Percentiles rank a stretch among this genome's conserved stretches.
These are phyloP conservation scores for Cystobasidium tubakii DNA, from an alignment of 768 basidiomycete genomes.

Conservation along the genomic window DNA sequence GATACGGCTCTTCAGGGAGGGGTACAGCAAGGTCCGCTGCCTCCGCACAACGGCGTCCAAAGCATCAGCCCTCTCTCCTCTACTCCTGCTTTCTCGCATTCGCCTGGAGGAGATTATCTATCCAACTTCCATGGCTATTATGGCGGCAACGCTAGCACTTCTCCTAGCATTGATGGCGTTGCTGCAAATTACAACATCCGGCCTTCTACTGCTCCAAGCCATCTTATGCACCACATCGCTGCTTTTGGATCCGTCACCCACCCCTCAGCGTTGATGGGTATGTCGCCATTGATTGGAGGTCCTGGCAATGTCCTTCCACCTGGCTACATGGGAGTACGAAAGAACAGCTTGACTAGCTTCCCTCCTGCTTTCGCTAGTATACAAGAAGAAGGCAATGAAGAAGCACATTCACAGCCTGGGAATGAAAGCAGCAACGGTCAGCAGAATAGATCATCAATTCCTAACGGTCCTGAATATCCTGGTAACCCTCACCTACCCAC, in stretches of 20 bases:
- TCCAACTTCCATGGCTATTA: background rate
- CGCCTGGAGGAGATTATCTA: background rate
- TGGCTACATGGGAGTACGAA: background rate
- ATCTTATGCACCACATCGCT: background rate
- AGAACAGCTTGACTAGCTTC: constrained; percentile 22
- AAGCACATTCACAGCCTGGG: background rate
- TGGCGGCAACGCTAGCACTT: background rate
- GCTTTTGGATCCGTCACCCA: background rate
- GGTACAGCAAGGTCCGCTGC: background rate
- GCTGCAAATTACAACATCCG: background rate
- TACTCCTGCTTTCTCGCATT: background rate
- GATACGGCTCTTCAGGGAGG: background rate
- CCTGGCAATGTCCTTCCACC: background rate
- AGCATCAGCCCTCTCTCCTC: constrained; percentile 1
- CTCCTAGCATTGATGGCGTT: background rate
- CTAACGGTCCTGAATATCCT: background rate
- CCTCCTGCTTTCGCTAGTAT: constrained; percentile 24
- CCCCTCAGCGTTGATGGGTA: background rate
- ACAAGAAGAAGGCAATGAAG: constrained; percentile 27
- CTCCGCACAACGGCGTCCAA: background rate
- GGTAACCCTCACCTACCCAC: constrained; percentile 8
- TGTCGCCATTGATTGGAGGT: background rate
- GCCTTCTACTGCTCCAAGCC: constrained; percentile 15
- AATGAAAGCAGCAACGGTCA: background rate
- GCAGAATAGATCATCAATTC: background rate